phyloP scores from a whole-genome alignment of 164 flowering plant species.

The Stephania yunnanensis region DNA sequence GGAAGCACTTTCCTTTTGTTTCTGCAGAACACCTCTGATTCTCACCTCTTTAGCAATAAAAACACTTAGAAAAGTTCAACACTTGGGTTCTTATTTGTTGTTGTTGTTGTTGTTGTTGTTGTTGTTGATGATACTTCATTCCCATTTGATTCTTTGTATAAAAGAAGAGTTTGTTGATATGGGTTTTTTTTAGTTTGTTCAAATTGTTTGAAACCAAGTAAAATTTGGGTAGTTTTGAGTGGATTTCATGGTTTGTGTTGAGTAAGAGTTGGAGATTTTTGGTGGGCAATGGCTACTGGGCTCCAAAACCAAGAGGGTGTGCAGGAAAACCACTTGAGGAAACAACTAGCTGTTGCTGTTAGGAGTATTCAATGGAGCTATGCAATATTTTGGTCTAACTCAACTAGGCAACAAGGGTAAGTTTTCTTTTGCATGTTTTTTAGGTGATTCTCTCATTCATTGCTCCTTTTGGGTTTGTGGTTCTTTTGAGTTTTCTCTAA shows the following conservation, averaged over 20 bases:
- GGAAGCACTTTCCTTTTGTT: too few species aligned
- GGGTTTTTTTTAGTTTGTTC: too few species aligned
- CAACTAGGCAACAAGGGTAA: conserved; percentile 71
- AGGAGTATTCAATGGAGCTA: conserved; percentile 87
- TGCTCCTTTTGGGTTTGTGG: not conserved
- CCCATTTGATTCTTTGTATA: not conserved
- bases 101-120: not conserved
- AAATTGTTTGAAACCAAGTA: too few species aligned
- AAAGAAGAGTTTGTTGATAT: not conserved
- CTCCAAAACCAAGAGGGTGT: conserved; percentile 29
- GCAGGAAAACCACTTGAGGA: conserved; percentile 32
- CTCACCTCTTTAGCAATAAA: too few species aligned
- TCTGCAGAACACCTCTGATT: too few species aligned
- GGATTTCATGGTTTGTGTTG: not conserved
- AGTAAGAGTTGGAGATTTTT: conserved; percentile 12
- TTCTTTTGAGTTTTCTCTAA: not conserved
- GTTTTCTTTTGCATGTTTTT: not conserved
- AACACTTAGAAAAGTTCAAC: too few species aligned
- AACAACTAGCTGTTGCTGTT: conserved; percentile 72
- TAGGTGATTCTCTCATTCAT: conserved; percentile 2
- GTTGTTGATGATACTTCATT: not conserved
- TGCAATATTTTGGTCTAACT: conserved; percentile 81
- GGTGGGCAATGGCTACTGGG: conserved; percentile 37
- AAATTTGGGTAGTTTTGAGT: too few species aligned
- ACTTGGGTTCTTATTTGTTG: too few species aligned